Conservation (phyloP, 2,329 filamentous ascomycete species). For the Berkeleyomyces rouxiae region DNA sequence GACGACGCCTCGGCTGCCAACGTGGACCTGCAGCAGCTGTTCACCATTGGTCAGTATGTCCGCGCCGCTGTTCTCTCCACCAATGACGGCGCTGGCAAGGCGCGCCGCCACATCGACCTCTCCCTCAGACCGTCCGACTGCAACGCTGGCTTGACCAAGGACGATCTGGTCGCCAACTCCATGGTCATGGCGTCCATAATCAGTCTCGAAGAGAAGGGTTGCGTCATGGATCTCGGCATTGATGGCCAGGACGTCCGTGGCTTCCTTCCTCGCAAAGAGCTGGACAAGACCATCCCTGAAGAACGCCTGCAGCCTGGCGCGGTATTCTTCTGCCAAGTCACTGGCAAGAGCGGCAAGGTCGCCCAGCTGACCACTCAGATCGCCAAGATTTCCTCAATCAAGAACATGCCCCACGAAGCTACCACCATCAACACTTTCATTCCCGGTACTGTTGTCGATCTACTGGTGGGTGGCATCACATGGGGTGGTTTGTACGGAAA, state of each 20-base stretch:
- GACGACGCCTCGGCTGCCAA: conserved; percentile 35
- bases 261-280: conserved; percentile 72
- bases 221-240: conserved; percentile 82
- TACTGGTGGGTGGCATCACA: conserved; percentile 63
- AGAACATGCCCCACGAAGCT: conserved; percentile 53
- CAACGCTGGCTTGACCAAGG: conserved; percentile 57
- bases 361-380: conserved; percentile 68
- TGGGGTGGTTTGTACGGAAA: conserved; percentile 69
- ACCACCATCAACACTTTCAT: conserved; percentile 81
- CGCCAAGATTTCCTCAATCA: conserved; percentile 49
- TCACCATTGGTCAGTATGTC: conserved; percentile 73
- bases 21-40: conserved; percentile 52
- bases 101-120: conserved; percentile 70
- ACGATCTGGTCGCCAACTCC: conserved; percentile 56
- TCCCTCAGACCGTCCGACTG: conserved; percentile 64
- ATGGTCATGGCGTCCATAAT: conserved; percentile 75
- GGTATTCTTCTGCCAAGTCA: conserved; percentile 70
- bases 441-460: conserved; percentile 77
- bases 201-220: conserved; percentile 91
- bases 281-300: conserved; percentile 49
- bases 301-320: conserved; percentile 62
- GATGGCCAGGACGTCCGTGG: conserved; percentile 51
- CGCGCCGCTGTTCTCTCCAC: conserved; percentile 71
- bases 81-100: conserved; percentile 37
- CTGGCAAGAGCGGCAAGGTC: conserved; percentile 64